These are phyloP conservation scores for Rosa hybrid DNA, from an alignment of 331 rosid genomes.

Conservation along the genomic window DNA sequence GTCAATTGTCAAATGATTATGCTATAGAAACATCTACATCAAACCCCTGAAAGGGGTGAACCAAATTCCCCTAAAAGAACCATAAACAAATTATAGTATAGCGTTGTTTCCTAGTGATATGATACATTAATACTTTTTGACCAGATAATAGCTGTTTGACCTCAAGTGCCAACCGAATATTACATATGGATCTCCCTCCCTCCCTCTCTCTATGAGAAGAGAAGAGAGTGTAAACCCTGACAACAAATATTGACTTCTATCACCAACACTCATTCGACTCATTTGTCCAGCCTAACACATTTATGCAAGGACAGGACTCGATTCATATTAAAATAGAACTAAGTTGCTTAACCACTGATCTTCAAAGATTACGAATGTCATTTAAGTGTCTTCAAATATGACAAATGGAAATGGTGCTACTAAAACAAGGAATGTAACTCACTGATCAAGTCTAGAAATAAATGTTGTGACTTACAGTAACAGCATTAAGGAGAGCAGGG, in stretches of 20 bases:
- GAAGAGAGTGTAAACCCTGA: background rate
- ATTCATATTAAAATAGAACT: background rate
- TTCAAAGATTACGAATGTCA: background rate
- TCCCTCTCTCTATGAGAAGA: background rate
- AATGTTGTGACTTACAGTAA: constrained; percentile 48
- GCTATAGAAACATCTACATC: background rate
- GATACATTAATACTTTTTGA: background rate
- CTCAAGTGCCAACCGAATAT: background rate
- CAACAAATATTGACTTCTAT: background rate
- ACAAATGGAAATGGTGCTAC: background rate
- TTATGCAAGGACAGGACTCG: background rate
- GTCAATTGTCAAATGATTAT: background rate
- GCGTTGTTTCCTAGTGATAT: background rate
- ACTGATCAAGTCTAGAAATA: background rate
- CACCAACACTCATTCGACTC: background rate
- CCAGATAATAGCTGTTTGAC: background rate
- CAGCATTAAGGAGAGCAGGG: constrained; percentile 64
- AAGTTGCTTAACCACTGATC: background rate
- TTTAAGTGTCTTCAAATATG: background rate
- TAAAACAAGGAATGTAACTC: background rate
- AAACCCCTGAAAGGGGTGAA: background rate
- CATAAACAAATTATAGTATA: background rate
- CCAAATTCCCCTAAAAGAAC: background rate
- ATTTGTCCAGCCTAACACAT: too few relatives aligned
- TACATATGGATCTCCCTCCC: background rate